Evolutionary conservation across 768 basidiomycete species (phyloP), one percentile per base, ranked within the genome.

Genomic region (Auricularia sp.): DNA sequence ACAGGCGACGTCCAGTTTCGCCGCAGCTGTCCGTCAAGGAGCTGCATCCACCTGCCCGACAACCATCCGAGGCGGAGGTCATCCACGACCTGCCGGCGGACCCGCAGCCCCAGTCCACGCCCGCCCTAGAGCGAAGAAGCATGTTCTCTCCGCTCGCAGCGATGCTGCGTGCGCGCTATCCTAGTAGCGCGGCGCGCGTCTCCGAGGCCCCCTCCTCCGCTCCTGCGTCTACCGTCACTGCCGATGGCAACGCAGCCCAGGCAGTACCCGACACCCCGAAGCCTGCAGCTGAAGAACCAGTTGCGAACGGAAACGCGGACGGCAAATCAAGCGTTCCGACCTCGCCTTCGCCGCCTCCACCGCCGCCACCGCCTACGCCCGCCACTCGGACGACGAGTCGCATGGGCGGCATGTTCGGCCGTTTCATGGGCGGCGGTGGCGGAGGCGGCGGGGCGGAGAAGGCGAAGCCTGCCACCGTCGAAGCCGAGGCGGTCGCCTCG

Each of bases 91-190:
- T 33, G 11, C 36, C 36, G 42, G 2, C 43, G 42, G 33, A 58
- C 43, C 29, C 64, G n/a, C 36, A 34, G 61, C 23, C 47, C 39
- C 14, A 36, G 42, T 21, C 43, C 64, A 29, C 29, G 47, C 14
- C 36, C 64, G 23, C 66, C 58, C 10, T 62, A 61, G 47, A 56
- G 23, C 51, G 63, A n/a, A 56, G 47, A 3, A 56, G 56, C 29
- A 36, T 56, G 54, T 64, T 64, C 64, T 67, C 64, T 3, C 69
- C 69, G 14, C 60, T 70, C 33, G 66, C 69, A 14, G 64, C 68
- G 21, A 67, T 70, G 58, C 64, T 70, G 63, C 83, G 87, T 43
- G 77, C 80, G 23, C 83, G 87, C 61, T 81, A 87, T 71, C 81
- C 85, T 36, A 82, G 85, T 21, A 77, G 71, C 61, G 64, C 68